Conservation (phyloP, 164 flowering plant species). For the Buxus sempervirens region DNA sequence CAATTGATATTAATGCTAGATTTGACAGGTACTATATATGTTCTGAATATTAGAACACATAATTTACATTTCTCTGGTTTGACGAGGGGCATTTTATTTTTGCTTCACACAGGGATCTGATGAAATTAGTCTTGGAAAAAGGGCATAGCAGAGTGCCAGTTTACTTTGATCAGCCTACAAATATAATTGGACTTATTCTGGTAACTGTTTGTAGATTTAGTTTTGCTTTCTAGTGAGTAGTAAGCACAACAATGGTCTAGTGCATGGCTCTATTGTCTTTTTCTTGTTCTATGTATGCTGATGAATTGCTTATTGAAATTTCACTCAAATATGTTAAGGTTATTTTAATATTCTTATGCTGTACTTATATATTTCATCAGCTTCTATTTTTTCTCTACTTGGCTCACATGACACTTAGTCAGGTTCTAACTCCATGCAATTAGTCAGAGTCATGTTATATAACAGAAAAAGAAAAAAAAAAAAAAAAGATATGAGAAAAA, state of each 20-base stretch:
- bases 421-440: too few species aligned
- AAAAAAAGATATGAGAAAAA: too few species aligned
- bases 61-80: neutral
- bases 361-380: too few species aligned
- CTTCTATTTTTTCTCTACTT: too few species aligned
- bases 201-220: slow-evolving; percentile 28
- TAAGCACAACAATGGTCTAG: neutral
- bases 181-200: slow-evolving; percentile 89
- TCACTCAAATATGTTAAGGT: too few species aligned
- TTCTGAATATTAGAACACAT: neutral
- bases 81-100: neutral
- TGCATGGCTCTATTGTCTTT: too few species aligned
- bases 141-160: slow-evolving; percentile 98
- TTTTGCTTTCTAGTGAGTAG: neutral
- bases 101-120: slow-evolving; percentile 35
- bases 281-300: too few species aligned
- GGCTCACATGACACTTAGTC: too few species aligned
- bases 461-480: too few species aligned
- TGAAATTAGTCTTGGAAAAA: slow-evolving; percentile 52
- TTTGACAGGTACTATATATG: slow-evolving; percentile 36
- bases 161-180: slow-evolving; percentile 81
- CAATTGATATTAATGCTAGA: slow-evolving; percentile 76
- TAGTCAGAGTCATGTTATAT: too few species aligned
- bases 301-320: too few species aligned
- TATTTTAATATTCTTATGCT: too few species aligned